Evolutionary conservation across 1,139 yeast species (phyloP), one percentile per base, ranked within the genome.

Genomic region (Geotrichum histeridarum): DNA sequence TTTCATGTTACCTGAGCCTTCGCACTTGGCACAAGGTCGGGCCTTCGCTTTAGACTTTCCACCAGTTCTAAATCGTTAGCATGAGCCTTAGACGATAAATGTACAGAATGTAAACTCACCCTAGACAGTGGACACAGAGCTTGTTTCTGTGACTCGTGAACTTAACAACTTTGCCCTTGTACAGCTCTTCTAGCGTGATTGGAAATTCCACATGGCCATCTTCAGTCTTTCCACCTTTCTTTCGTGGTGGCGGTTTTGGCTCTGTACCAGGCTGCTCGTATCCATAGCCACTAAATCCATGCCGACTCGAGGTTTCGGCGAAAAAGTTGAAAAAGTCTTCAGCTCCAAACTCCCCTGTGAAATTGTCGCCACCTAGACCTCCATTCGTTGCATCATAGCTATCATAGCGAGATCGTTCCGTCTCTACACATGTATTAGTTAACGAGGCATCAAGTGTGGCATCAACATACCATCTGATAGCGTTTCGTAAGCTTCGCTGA

Each of bases 161-260:
- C 67, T 88, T 86, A 60, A 89, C 78, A 14, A 83, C 80, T 66
- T 88, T 88, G 8, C 99, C 99, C 75, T 88, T 90, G 81, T 84
- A 94, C 27, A 67, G 61, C 43, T 91, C 97, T 55, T 83, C 89
- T 54, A 90, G 70, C 0, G 86, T 77, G 8, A 90, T 82, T 7
- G 77, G 80, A 8, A 86, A 79, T 41, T 81, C 80, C 50, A 87
- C 70, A 30, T 73, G 72, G 0, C 91, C 94, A 67, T 89, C 91
- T 6, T 77, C 84, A 0, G 95, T 86, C 49, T 71, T 53, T 17
- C 58, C 58, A n/a, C 58, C 56, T 27, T 54, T 51, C 30, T 49
- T 50, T 43, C 50, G 51, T 31, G 54, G 54, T 27, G 58, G 58
- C 14, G 54, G 56, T 38, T 32, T 55, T 49, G 54, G 30, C 31